Percentiles rank a stretch among this genome's conserved stretches.
These are phyloP conservation scores for Globisporangium nunn DNA, from an alignment of 352 stramenopile genomes.

Conservation along the genomic window DNA sequence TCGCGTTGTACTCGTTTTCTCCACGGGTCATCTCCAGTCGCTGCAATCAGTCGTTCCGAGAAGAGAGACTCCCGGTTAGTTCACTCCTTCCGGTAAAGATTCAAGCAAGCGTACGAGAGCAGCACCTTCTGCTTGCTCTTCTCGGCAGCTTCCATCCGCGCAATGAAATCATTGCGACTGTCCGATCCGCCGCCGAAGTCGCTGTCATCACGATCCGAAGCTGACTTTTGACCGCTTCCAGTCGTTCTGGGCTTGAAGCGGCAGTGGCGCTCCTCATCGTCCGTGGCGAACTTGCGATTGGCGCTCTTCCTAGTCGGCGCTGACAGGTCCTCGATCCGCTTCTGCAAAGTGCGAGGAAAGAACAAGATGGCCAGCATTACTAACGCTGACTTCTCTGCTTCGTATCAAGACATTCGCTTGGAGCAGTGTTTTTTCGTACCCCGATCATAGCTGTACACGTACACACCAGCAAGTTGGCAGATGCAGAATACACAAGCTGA, in stretches of 20 bases:
- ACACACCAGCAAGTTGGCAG: background rate
- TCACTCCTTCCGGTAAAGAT: background rate
- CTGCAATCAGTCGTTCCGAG: conserved; percentile 15
- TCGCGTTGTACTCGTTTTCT: conserved; percentile 69
- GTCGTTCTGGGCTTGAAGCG: conserved; percentile 43
- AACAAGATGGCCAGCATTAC: background rate
- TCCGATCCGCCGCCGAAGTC: conserved; percentile 8
- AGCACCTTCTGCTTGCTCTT: conserved; percentile 71
- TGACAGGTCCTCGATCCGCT: conserved; percentile 56
- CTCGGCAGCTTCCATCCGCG: conserved; percentile 74
- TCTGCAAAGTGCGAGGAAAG: conserved; percentile 19
- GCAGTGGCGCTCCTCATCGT: conserved; percentile 72
- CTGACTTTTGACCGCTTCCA: conserved; percentile 10
- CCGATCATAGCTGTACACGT: conserved; percentile 3
- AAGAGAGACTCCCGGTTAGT: background rate
- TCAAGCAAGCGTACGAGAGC: background rate
- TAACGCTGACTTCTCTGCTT: background rate
- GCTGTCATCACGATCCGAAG: conserved; percentile 22
- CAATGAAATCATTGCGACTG: conserved; percentile 39
- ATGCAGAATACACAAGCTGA: background rate
- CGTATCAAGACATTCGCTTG: background rate
- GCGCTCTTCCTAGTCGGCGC: conserved; percentile 33
- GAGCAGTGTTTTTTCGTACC: background rate
- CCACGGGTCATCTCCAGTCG: conserved; percentile 65
- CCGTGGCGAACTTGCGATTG: conserved; percentile 47